phyloP scores from a whole-genome alignment of 1,139 yeast genomes.

The Meyerozyma carpophila region DNA sequence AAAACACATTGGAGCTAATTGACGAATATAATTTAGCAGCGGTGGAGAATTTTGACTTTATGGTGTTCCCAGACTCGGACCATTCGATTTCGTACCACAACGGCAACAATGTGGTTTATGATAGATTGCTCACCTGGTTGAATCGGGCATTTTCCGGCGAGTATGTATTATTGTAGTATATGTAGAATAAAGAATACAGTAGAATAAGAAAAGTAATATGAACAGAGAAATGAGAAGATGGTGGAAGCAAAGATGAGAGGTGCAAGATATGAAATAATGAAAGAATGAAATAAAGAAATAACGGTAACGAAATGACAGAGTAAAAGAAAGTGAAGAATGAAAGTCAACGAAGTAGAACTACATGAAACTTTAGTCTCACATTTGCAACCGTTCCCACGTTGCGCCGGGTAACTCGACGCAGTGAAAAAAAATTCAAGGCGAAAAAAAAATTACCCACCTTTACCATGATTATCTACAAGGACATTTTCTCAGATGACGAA shows the following conservation, averaged over 20 bases:
- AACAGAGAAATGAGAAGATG: too few species aligned
- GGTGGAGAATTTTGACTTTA: constrained; percentile 67
- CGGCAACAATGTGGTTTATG: constrained; percentile 61
- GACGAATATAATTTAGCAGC: constrained; percentile 54
- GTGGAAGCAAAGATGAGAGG: too few species aligned
- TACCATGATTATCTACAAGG: constrained; percentile 47
- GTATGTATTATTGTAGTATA: constrained; percentile 12
- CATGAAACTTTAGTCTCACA: too few species aligned
- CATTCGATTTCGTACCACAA: constrained; percentile 69
- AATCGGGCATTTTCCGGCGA: constrained; percentile 48
- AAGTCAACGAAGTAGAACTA: too few species aligned
- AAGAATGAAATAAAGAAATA: too few species aligned
- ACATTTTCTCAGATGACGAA: constrained; percentile 92
- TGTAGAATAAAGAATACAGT: too few species aligned
- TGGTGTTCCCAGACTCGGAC: constrained; percentile 76
- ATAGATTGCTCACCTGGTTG: constrained; percentile 58
- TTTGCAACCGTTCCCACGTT: neutral
- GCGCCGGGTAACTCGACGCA: constrained; percentile 1
- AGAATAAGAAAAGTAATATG: too few species aligned
- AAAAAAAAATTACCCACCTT: constrained; percentile 1
- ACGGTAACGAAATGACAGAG: too few species aligned
- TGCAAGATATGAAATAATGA: too few species aligned
- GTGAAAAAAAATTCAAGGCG: neutral
- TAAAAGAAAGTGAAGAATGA: neutral
- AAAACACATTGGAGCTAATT: constrained; percentile 58